Base-by-base conservation (phyloP, 2,329 filamentous ascomycete species). In the Hypoxylon sp. region DNA sequence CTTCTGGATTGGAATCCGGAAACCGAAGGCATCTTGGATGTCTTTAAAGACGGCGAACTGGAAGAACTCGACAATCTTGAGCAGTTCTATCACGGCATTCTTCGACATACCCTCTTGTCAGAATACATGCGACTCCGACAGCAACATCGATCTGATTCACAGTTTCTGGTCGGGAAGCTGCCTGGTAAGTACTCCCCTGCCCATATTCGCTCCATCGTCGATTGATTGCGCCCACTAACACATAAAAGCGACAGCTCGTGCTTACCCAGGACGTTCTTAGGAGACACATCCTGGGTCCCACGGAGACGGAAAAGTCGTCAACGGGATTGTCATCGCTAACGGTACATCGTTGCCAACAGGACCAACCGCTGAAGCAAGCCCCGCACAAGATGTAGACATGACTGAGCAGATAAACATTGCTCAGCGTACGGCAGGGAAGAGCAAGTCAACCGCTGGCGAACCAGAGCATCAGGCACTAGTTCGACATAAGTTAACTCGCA, bases 321-420 rank as follows among this genome's bases (percentile, higher is more conserved):
- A 72, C 14, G 63, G 62, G 0, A 67, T 72, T n/a, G 63, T 72
- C 14, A 71, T 76, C 42, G 74, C 56, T 10, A 70, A 77, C 44
- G 73, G 73, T 14, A 63, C 72, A 10, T 74, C 70, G 3, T 37
- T 37, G 11, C 14, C 35, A 37, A 37, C 35, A 24, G 14, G 13
- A 13, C 50, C 8, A 8, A 5, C 22, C 5, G 2, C 8, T 22
- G 5, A n/a, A 17, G 44, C 19, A 14, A 13, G 10, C 8, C 10
- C 35, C 1, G 35, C 5, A 14, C 35, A 37, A 31, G 29, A 1
- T 44, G 39, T 44, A 5, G 19, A 22, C 6, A 13, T 22, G 2
- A 44, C 39, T 8, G 39, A 44, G 5, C 39, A 44, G n/a, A 9
- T n/a, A 1, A 44, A 9, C 4, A n/a, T 44, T 5, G 26, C 29